These are phyloP conservation scores for Boehmeria nivea DNA, from an alignment of 306 rosid species.

Conservation along the genomic window DNA sequence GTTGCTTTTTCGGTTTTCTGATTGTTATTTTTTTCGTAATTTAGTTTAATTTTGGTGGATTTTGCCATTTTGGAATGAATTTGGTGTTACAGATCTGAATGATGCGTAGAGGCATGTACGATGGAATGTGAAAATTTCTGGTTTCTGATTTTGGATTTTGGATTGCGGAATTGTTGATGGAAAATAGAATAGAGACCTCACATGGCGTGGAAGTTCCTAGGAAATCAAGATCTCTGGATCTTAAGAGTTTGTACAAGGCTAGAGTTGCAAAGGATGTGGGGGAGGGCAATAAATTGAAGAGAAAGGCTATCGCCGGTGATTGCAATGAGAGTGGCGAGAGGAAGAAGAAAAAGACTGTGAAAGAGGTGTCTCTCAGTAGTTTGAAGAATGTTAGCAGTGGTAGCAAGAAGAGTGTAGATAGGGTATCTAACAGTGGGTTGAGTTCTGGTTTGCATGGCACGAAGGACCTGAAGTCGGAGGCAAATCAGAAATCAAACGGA, in stretches of 20 bases:
- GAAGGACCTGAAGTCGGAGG: constrained; percentile 36
- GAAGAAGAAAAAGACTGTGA: constrained; percentile 52
- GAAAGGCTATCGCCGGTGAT: constrained; percentile 35
- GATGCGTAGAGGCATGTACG: constrained; percentile 39
- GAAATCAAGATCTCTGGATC: constrained; percentile 81
- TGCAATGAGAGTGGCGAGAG: constrained; percentile 43
- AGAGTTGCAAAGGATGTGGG: constrained; percentile 30
- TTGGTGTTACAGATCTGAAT: constrained; percentile 66
- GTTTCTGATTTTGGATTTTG: constrained; percentile 39
- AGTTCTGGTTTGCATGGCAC: constrained; percentile 39
- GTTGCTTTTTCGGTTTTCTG: constrained; percentile 10
- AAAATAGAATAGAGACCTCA: constrained; percentile 53
- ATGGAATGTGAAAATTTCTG: constrained; percentile 69
- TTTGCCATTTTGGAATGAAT: constrained; percentile 27
- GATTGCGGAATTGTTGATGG: constrained; percentile 64
- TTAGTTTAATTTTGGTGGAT: constrained; percentile 9
- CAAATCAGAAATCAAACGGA: constrained; percentile 37
- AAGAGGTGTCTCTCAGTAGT: constrained; percentile 69
- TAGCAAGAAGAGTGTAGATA: constrained; percentile 40
- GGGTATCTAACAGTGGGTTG: constrained; percentile 32
- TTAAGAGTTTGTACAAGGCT: constrained; percentile 67
- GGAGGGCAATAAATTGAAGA: constrained; percentile 44
- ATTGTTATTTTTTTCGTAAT: constrained; percentile 17
- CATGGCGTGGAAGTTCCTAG: constrained; percentile 57
- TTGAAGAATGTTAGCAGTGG: constrained; percentile 59